Evolutionary conservation across 139 green algal genomes (phyloP).

Genomic region (Coccomyxa sp.): DNA sequence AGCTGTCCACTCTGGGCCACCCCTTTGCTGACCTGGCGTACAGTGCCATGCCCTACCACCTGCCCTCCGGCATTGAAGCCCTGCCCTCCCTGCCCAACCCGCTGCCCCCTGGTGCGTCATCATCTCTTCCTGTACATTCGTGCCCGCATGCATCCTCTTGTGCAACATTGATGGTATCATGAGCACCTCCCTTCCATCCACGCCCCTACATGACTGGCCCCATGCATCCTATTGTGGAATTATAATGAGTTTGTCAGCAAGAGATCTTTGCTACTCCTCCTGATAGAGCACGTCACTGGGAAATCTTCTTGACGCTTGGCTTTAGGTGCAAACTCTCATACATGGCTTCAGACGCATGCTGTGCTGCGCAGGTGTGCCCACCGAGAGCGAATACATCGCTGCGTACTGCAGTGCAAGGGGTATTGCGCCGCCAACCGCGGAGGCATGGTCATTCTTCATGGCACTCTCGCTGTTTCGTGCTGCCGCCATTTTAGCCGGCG

Average conservation of each 20-base stretch:
- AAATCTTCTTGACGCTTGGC: too few relatives aligned
- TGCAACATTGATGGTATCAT: too few relatives aligned
- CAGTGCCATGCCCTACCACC: constrained; percentile 84
- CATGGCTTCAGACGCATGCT: too few relatives aligned
- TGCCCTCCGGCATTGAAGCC: constrained; percentile 34
- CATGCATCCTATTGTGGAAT: too few relatives aligned
- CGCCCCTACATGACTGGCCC: too few relatives aligned
- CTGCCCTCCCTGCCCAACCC: constrained; percentile 21
- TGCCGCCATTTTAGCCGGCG: constrained; percentile 86
- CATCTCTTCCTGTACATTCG: background rate
- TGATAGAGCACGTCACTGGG: too few relatives aligned
- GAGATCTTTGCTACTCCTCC: too few relatives aligned
- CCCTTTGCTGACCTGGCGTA: constrained; percentile 89
- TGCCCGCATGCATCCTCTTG: background rate
- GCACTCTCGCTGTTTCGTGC: constrained; percentile 86
- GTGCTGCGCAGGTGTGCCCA: constrained; percentile 61
- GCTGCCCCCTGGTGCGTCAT: constrained; percentile 30
- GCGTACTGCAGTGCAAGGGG: constrained; percentile 62
- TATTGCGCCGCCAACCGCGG: constrained; percentile 26
- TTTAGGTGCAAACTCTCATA: too few relatives aligned
- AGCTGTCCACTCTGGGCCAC: constrained; percentile 95
- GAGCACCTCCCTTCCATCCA: too few relatives aligned
- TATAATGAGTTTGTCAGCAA: too few relatives aligned
- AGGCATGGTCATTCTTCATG: constrained; percentile 89
- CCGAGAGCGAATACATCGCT: constrained; percentile 68